phyloP scores from a whole-genome alignment of 352 stramenopile species.

The Globisporangium okanoganense region DNA sequence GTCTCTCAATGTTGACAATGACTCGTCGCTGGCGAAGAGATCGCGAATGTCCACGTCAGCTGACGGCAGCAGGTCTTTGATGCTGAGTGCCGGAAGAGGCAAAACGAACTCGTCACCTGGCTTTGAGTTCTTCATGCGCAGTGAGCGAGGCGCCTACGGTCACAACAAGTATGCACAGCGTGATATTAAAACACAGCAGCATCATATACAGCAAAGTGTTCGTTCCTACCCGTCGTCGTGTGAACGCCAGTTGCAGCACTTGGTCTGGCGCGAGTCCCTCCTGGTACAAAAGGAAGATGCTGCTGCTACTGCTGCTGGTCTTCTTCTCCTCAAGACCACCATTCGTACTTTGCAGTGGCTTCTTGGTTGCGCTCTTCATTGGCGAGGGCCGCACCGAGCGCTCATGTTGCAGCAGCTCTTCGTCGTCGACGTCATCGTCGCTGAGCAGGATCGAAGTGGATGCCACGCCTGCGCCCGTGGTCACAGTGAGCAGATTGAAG shows the following conservation, averaged over 20 bases:
- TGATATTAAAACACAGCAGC: not conserved
- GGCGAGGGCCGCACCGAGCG: not conserved
- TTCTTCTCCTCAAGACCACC: not conserved
- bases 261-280: conserved; percentile 43
- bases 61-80: conserved; percentile 32
- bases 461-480: not conserved
- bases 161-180: not conserved
- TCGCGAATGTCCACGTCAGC: conserved; percentile 20
- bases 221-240: conserved; percentile 30
- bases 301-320: not conserved
- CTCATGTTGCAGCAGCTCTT: not conserved
- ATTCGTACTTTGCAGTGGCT: not conserved
- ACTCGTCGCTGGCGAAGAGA: not conserved
- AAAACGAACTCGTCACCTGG: conserved; percentile 52
- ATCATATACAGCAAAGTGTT: not conserved
- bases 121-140: conserved; percentile 16
- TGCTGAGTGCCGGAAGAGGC: conserved; percentile 31
- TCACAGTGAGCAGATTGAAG: conserved; percentile 15
- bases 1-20: not conserved
- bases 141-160: conserved; percentile 17
- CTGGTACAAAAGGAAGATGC: conserved; percentile 67
- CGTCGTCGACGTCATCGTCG: not conserved
- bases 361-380: not conserved
- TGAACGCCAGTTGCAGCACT: conserved; percentile 55
- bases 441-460: not conserved